A percentile compares a stretch with the other conserved stretches of the same genome.
Conservation (phyloP, 2,329 filamentous ascomycete genomes). For the Aspergillus latus region DNA sequence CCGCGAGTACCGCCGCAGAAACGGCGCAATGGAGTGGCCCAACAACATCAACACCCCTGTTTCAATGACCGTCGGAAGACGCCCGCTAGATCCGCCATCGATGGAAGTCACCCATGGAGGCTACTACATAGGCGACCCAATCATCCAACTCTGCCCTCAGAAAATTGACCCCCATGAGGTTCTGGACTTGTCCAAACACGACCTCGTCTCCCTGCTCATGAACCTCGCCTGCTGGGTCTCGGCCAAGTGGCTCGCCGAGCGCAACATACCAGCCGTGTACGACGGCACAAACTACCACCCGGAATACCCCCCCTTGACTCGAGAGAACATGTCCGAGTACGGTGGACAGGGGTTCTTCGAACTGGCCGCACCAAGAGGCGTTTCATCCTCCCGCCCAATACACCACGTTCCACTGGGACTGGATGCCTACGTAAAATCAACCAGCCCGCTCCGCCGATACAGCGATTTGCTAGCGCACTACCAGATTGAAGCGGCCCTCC, state of each 20-base stretch:
- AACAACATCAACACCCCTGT: slow-evolving; percentile 20
- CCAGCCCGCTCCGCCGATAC: slow-evolving; percentile 62
- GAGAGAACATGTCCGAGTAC: slow-evolving; percentile 43
- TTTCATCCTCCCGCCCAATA: slow-evolving; percentile 49
- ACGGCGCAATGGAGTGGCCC: slow-evolving; percentile 42
- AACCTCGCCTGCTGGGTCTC: slow-evolving; percentile 49
- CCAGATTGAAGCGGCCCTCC: slow-evolving; percentile 63
- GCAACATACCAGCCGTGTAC: slow-evolving; percentile 39
- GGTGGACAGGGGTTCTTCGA: slow-evolving; percentile 41
- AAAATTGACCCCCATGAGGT: slow-evolving; percentile 38
- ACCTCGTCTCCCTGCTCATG: slow-evolving; percentile 54
- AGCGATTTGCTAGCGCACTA: slow-evolving; percentile 62
- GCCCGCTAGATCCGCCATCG: slow-evolving; percentile 27
- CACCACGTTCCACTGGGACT: slow-evolving; percentile 54
- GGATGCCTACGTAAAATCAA: slow-evolving; percentile 57
- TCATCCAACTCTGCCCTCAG: slow-evolving; percentile 36
- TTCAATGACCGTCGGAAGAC: slow-evolving; percentile 27
- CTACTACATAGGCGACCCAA: slow-evolving; percentile 44
- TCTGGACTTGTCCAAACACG: slow-evolving; percentile 37
- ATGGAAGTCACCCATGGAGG: slow-evolving; percentile 31
- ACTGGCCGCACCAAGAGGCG: slow-evolving; percentile 37
- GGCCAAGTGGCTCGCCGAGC: slow-evolving; percentile 36
- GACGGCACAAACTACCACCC: slow-evolving; percentile 40
- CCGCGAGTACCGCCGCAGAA: slow-evolving; percentile 36
- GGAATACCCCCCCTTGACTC: slow-evolving; percentile 42